These are phyloP conservation scores for Manihot esculenta DNA, from an alignment of 441 rosid genomes.

Conservation along the genomic window DNA sequence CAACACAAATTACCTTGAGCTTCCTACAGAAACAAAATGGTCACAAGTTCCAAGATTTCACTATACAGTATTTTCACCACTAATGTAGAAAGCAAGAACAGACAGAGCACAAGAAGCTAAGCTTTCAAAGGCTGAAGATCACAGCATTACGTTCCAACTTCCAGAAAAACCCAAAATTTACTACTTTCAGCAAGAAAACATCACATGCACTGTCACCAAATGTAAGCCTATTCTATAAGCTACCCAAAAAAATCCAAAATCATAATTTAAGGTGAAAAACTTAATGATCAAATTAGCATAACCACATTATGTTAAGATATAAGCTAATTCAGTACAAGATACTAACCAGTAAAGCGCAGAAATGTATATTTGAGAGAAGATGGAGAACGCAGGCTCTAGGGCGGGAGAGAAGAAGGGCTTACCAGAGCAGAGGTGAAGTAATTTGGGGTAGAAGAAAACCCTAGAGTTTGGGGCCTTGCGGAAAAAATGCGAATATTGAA, in stretches of 20 bases:
- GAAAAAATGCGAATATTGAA: slow-evolving; percentile 17
- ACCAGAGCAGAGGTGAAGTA: slow-evolving; percentile 14
- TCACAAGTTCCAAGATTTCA: background rate
- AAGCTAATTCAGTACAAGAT: background rate
- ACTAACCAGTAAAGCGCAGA: background rate
- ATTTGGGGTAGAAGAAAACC: slow-evolving; percentile 34
- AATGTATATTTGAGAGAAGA: background rate
- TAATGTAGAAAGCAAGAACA: background rate
- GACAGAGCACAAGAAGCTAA: background rate
- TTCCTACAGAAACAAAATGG: too few relatives aligned
- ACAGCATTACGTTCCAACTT: background rate
- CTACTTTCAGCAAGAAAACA: background rate
- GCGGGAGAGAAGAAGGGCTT: background rate
- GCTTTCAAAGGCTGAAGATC: background rate
- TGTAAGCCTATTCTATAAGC: background rate
- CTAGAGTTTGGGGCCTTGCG: slow-evolving; percentile 35
- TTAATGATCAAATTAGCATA: background rate
- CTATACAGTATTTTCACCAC: background rate
- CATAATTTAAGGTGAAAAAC: background rate
- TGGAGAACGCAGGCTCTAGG: background rate
- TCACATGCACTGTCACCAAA: background rate
- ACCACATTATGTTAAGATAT: background rate
- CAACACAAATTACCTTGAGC: background rate
- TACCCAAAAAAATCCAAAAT: background rate
- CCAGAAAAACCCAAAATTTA: background rate